phyloP scores from a whole-genome alignment of 768 basidiomycete species.

The Ramaria rubella region DNA sequence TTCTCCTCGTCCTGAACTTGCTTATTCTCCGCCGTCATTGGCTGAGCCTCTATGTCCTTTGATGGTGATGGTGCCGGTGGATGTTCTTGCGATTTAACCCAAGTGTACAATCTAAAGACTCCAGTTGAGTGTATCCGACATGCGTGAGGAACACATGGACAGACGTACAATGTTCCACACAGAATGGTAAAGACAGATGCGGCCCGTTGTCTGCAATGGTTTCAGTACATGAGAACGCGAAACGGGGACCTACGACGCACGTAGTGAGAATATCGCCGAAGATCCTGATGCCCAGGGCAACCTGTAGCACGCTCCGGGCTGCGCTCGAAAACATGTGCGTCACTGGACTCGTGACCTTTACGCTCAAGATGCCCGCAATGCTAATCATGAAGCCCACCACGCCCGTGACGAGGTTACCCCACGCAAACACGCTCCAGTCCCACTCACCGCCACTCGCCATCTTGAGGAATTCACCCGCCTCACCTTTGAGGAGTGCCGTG shows the following conservation, averaged over 20 bases:
- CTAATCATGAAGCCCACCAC: slow-evolving; percentile 39
- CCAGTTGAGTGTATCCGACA: not conserved
- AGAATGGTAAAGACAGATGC: slow-evolving; percentile 62
- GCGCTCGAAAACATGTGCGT: slow-evolving; percentile 40
- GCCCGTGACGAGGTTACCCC: slow-evolving; percentile 27
- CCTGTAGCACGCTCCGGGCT: slow-evolving; percentile 38
- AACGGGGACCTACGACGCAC: not conserved
- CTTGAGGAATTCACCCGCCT: slow-evolving; percentile 14
- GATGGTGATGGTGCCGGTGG: not conserved
- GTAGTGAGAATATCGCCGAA: slow-evolving; percentile 35
- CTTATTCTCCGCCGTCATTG: no score
- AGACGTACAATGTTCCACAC: slow-evolving; percentile 55
- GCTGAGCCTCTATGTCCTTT: no score
- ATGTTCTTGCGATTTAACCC: slow-evolving; percentile 5
- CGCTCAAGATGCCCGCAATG: slow-evolving; percentile 37
- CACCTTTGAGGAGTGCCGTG: slow-evolving; percentile 33
- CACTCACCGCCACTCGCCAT: slow-evolving; percentile 18
- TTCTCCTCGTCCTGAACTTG: no score
- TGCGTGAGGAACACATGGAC: not conserved
- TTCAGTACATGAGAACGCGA: not conserved
- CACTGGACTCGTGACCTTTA: slow-evolving; percentile 42
- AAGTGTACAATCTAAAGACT: not conserved
- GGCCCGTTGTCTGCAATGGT: slow-evolving; percentile 47
- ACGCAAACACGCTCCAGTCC: slow-evolving; percentile 11
- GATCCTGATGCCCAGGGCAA: slow-evolving; percentile 33